Conservation (phyloP, 2,329 filamentous ascomycete genomes). For the Trichoderma lentiforme region DNA sequence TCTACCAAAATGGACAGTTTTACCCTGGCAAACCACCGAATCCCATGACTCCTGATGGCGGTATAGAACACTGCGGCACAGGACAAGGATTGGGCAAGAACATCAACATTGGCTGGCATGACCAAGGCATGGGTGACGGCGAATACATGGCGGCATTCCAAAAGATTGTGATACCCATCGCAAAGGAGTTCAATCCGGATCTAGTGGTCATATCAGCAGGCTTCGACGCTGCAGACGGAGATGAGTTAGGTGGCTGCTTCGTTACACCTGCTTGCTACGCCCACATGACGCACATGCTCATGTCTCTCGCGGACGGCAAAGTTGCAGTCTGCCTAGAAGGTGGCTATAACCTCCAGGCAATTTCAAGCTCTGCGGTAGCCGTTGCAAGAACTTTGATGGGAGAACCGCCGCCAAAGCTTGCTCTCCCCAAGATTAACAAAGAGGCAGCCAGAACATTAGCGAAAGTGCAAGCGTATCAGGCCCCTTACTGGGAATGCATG, state of each 20-base stretch:
- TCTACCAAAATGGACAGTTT: slow-evolving; percentile 78
- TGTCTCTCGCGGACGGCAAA: slow-evolving; percentile 87
- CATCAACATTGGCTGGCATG: slow-evolving; percentile 65
- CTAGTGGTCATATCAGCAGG: slow-evolving; percentile 93
- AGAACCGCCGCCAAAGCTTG: slow-evolving; percentile 71
- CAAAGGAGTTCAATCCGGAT: slow-evolving; percentile 88
- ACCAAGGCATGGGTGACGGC: slow-evolving; percentile 84
- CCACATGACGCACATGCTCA: slow-evolving; percentile 99
- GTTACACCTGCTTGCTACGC: slow-evolving; percentile 90
- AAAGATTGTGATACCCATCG: slow-evolving; percentile 93
- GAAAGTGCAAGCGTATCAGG: slow-evolving; percentile 58
- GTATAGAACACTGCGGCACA: slow-evolving; percentile 56
- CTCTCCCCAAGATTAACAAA: slow-evolving; percentile 54
- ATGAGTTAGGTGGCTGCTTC: slow-evolving; percentile 88
- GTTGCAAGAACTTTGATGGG: slow-evolving; percentile 94
- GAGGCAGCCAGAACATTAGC: slow-evolving; percentile 56
- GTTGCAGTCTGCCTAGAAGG: slow-evolving; percentile 92
- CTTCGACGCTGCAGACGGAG: slow-evolving; percentile 92
- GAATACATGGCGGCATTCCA: slow-evolving; percentile 98
- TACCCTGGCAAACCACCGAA: slow-evolving; percentile 71
- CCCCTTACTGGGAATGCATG: slow-evolving; percentile 84
- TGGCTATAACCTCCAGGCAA: slow-evolving; percentile 90
- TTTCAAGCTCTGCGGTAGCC: slow-evolving; percentile 86
- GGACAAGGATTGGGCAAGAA: slow-evolving; percentile 57
- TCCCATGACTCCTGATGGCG: slow-evolving; percentile 56